Evolutionary conservation across 2,329 filamentous ascomycete species (phyloP).

Genomic region (Tolypocladium cylindrosporum): DNA sequence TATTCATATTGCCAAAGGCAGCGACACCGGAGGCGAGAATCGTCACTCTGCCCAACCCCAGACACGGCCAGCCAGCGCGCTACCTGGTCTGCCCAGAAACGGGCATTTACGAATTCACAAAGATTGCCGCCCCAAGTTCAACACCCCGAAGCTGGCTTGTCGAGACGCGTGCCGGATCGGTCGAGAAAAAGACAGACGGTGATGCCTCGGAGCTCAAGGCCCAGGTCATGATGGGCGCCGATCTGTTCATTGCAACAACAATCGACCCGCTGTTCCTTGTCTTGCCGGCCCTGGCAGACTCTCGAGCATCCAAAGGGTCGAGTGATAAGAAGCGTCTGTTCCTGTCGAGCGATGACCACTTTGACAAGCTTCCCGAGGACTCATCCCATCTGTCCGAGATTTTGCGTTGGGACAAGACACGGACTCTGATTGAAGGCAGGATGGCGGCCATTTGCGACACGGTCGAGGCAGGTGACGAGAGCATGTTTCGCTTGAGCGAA

Average conservation of each 20-base stretch:
- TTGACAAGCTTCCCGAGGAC: slow-evolving; percentile 49
- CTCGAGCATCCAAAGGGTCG: slow-evolving; percentile 26
- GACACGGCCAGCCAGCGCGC: slow-evolving; percentile 41
- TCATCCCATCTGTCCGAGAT: slow-evolving; percentile 51
- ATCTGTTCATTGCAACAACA: slow-evolving; percentile 74
- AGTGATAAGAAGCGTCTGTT: slow-evolving; percentile 51
- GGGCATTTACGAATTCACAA: slow-evolving; percentile 57
- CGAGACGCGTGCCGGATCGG: slow-evolving; percentile 18
- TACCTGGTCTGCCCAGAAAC: slow-evolving; percentile 53
- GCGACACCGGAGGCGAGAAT: slow-evolving; percentile 45
- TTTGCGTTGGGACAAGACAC: slow-evolving; percentile 36
- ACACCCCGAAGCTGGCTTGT: slow-evolving; percentile 55
- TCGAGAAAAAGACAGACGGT: slow-evolving; percentile 8
- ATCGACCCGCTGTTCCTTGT: slow-evolving; percentile 80
- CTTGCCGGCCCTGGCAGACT: slow-evolving; percentile 56
- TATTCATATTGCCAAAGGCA: slow-evolving; percentile 52
- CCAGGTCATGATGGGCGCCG: slow-evolving; percentile 51
- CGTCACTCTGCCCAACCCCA: slow-evolving; percentile 49
- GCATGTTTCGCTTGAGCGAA: slow-evolving; percentile 72
- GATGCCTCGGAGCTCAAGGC: slow-evolving; percentile 10
- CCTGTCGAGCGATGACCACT: slow-evolving; percentile 59
- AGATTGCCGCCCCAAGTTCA: slow-evolving; percentile 40
- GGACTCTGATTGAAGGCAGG: slow-evolving; percentile 47
- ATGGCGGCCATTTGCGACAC: slow-evolving; percentile 69
- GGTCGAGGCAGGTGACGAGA: slow-evolving; percentile 73